A percentile compares a stretch with the other conserved stretches of the same genome.
phyloP scores from a whole-genome alignment of 129 eudicot species.

The Erigeron canadensis region DNA sequence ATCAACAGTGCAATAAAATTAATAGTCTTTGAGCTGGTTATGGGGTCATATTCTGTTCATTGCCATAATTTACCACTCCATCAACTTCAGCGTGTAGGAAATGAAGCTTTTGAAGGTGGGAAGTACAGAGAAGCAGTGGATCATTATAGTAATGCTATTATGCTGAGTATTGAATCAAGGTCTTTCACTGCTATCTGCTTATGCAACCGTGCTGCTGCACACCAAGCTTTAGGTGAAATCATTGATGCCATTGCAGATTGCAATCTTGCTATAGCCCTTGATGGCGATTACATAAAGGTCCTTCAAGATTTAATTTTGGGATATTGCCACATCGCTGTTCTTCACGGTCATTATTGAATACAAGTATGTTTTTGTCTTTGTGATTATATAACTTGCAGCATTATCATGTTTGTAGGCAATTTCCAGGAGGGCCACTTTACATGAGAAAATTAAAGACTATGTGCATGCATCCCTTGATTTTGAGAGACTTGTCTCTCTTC shows the following conservation, averaged over 20 bases:
- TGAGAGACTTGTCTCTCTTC: slow-evolving; percentile 54
- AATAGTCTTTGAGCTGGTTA: background rate
- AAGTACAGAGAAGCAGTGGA: slow-evolving; percentile 70
- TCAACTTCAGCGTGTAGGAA: slow-evolving; percentile 63
- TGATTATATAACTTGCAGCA: background rate
- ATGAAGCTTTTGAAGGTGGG: slow-evolving; percentile 73
- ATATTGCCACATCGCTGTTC: background rate
- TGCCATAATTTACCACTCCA: background rate
- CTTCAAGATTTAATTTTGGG: background rate
- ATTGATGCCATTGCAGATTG: slow-evolving; percentile 95
- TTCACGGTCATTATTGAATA: background rate
- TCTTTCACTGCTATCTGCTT: slow-evolving; percentile 85
- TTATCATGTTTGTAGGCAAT: slow-evolving; percentile 53
- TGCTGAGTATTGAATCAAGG: slow-evolving; percentile 58
- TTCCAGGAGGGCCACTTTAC: slow-evolving; percentile 84
- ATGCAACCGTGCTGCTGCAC: slow-evolving; percentile 97
- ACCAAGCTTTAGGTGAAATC: slow-evolving; percentile 76
- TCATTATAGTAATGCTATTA: slow-evolving; percentile 75
- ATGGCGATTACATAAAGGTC: slow-evolving; percentile 72
- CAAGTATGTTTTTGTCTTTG: background rate
- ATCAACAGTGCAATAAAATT: background rate
- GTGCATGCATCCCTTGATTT: slow-evolving; percentile 68
- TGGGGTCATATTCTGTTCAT: background rate
- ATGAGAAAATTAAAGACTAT: slow-evolving; percentile 89
- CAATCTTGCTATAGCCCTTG: slow-evolving; percentile 88